Conservation (phyloP, 257 asterid genomes). For the Prunella vulgaris region DNA sequence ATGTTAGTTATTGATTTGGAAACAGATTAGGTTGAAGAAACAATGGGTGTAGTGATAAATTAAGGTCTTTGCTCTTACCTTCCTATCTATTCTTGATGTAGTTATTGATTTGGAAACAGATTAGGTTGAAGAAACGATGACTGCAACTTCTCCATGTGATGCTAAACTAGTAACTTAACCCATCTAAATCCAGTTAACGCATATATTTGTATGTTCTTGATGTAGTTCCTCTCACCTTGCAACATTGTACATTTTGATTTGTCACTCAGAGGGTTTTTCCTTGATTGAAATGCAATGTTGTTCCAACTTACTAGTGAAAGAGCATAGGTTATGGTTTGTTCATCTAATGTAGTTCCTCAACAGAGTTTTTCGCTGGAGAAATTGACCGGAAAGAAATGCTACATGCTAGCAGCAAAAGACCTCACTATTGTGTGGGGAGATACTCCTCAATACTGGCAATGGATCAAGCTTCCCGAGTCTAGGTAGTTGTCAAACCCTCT, state of each 20-base stretch:
- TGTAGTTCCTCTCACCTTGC: no score
- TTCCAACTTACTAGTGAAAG: background rate
- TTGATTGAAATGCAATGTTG: background rate
- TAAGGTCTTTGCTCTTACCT: background rate
- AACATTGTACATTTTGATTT: background rate
- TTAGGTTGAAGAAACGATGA: no score
- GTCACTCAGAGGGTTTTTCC: background rate
- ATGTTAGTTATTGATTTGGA: background rate
- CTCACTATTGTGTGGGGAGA: constrained; percentile 54
- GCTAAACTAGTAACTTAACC: background rate
- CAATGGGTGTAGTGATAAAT: no score
- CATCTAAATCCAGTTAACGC: no score
- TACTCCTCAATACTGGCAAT: constrained; percentile 57
- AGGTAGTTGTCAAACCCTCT: constrained; percentile 66
- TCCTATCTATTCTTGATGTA: background rate
- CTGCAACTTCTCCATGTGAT: background rate
- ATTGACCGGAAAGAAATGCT: constrained; percentile 64
- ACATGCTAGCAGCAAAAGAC: constrained; percentile 66
- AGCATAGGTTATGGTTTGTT: background rate
- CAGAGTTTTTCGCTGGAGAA: constrained; percentile 80
- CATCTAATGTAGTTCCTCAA: constrained; percentile 20
- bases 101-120: no score
- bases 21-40: background rate
- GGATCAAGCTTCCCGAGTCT: constrained; percentile 44
- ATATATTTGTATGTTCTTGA: no score